Percentiles rank a stretch among this genome's conserved stretches.
phyloP scores from a whole-genome alignment of 345 rosid genomes.

The Dovyalis caffra region DNA sequence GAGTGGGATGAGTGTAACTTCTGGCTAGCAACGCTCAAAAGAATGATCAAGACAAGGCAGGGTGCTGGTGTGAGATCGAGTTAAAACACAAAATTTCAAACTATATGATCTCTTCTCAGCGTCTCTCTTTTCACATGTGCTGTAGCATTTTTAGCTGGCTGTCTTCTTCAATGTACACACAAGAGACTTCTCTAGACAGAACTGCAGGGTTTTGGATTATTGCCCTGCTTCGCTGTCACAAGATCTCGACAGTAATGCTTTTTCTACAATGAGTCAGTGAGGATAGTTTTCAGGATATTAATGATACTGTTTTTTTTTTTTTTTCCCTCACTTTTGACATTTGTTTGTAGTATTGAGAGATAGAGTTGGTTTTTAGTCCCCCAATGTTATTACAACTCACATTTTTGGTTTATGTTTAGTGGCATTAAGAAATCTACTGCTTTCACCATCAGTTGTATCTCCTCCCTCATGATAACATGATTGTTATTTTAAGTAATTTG shows the following conservation, averaged over 20 bases:
- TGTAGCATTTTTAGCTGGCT: slow-evolving; percentile 11
- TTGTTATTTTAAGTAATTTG: no score
- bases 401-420: slow-evolving; percentile 12
- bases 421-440: not conserved
- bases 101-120: not conserved
- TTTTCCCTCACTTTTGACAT: slow-evolving; percentile 7
- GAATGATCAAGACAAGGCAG: slow-evolving; percentile 94
- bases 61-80: slow-evolving; percentile 49
- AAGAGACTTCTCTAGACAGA: slow-evolving; percentile 17
- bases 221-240: slow-evolving; percentile 11
- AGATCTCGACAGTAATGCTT: slow-evolving; percentile 11
- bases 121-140: slow-evolving; percentile 6
- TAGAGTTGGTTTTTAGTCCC: slow-evolving; percentile 21
- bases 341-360: slow-evolving; percentile 28
- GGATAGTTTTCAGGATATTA: slow-evolving; percentile 27
- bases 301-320: not conserved
- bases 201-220: slow-evolving; percentile 15
- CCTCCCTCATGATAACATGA: not conserved
- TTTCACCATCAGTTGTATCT: not conserved
- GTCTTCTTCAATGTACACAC: slow-evolving; percentile 25
- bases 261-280: slow-evolving; percentile 20
- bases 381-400: not conserved
- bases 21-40: slow-evolving; percentile 87
- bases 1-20: slow-evolving; percentile 99
- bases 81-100: slow-evolving; percentile 21